Evolutionary conservation across 768 basidiomycete genomes (phyloP), one percentile per base, ranked within the genome.

Genomic region (Auriculariales sp.): DNA sequence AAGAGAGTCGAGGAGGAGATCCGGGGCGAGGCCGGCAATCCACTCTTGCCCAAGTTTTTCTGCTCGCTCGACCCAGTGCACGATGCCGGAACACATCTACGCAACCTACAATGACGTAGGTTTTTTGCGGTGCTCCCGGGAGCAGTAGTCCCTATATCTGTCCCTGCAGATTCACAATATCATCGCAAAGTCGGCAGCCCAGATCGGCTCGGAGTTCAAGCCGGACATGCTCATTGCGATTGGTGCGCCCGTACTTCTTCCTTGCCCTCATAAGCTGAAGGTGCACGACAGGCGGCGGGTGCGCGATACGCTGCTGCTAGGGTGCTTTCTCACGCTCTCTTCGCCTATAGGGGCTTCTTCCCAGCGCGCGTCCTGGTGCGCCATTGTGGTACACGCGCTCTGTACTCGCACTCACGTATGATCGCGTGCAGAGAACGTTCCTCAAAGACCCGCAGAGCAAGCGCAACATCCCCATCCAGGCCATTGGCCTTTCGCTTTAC

Each of bases 401-500:
- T 24, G 15, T 27, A 35, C 44, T 51, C 6, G 28, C 46, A 28
- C 52, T 42, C 19, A 19, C 11, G 17, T 28, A 15, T 29, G 34
- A 6, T 47, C 48, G 35, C 53, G 35, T 48, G 31, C 52, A 88
- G 83, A 79, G 90, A 47, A 93, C 92, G 0, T 92, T 90, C 68
- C 70, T 92, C 54, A 83, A 84, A 59, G 74, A 79, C 59, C 64
- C 74, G 15, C 71, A 76, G 2, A 73, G 72, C 27, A 81, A 85
- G 57, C 78, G 77, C 57, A 82, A 86, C 50, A 79, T 98, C 47
- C 86, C 89, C 44, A 95, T 97, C 55, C 88, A 92, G 63, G 94
- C 95, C 3, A 97, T 99, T 55, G 93, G 95, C 2, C 77, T 99
- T 28, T 93, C 91, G 4, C 72, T 99, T 3, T 99, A 99, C 58